Conservation (phyloP, 495 filamentous ascomycete genomes). For the Xylaria palmicola region DNA sequence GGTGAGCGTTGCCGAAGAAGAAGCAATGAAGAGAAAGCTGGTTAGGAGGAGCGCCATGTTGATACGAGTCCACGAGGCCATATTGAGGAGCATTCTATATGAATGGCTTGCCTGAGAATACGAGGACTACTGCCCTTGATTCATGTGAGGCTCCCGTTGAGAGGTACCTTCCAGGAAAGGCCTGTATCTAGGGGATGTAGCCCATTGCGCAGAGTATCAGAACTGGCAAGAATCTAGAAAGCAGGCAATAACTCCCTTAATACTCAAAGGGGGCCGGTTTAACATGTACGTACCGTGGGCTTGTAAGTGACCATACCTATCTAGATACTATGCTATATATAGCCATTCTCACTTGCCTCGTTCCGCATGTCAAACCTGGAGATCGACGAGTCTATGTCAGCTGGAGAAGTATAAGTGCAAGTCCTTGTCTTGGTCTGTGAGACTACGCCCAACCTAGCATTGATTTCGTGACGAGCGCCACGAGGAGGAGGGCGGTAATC, state of each 20-base stretch:
- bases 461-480: neutral
- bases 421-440: neutral
- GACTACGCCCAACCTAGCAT: neutral
- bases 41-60: neutral
- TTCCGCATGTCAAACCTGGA: too few species aligned
- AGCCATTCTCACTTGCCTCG: neutral
- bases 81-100: neutral
- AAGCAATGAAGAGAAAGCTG: neutral
- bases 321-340: neutral
- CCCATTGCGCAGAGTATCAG: neutral
- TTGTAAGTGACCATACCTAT: neutral
- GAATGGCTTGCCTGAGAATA: too few species aligned
- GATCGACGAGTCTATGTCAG: too few species aligned
- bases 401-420: neutral
- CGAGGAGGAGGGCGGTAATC: neutral
- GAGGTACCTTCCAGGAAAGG: neutral
- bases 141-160: neutral
- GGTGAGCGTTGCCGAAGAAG: conserved; percentile 4
- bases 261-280: neutral
- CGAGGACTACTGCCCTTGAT: neutral
- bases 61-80: neutral
- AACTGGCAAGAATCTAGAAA: neutral
- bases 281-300: too few species aligned
- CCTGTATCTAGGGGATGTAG: neutral
- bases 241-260: neutral